Conservation (phyloP, 805 yeast genomes). For the Wickerhamomyces silvicola region DNA sequence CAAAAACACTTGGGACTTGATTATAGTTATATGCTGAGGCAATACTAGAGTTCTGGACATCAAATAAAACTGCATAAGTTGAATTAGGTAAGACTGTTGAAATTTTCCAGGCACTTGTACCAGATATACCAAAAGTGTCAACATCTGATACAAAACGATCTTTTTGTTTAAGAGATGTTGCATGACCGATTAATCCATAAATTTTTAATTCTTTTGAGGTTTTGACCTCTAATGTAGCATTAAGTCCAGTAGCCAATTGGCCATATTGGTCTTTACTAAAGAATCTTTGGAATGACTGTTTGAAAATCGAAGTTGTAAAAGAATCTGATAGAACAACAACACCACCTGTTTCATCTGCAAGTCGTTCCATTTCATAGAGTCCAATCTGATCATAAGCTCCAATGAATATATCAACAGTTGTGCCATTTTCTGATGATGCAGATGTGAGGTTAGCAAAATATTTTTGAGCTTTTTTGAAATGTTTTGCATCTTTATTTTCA, state of each 20-base stretch:
- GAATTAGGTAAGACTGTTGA: slow-evolving; percentile 52
- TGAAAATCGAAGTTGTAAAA: slow-evolving; percentile 60
- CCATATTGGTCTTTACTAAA: slow-evolving; percentile 34
- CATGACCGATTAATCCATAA: slow-evolving; percentile 60
- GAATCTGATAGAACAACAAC: slow-evolving; percentile 56
- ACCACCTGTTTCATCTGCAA: slow-evolving; percentile 58
- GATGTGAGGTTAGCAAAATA: slow-evolving; percentile 47
- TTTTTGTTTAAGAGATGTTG: slow-evolving; percentile 36
- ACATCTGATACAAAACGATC: slow-evolving; percentile 14
- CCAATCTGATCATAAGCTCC: slow-evolving; percentile 71
- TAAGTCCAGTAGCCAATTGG: slow-evolving; percentile 45
- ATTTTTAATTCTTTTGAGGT: slow-evolving; percentile 43
- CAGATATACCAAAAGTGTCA: slow-evolving; percentile 38
- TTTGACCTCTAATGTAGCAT: slow-evolving; percentile 54
- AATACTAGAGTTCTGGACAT: slow-evolving; percentile 27
- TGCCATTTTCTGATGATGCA: slow-evolving; percentile 41
- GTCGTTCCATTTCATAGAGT: slow-evolving; percentile 55
- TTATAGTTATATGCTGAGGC: slow-evolving; percentile 6
- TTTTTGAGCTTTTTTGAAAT: slow-evolving; percentile 35
- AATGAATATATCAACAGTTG: slow-evolving; percentile 49
- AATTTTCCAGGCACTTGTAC: slow-evolving; percentile 54
- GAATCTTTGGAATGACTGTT: slow-evolving; percentile 53
- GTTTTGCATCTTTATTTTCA: slow-evolving; percentile 35
- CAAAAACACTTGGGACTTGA: slow-evolving; percentile 24
- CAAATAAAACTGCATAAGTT: slow-evolving; percentile 53